Evolutionary conservation across 1,284 basidiomycete species (phyloP).

Genomic region (Rhodotorula sp.): DNA sequence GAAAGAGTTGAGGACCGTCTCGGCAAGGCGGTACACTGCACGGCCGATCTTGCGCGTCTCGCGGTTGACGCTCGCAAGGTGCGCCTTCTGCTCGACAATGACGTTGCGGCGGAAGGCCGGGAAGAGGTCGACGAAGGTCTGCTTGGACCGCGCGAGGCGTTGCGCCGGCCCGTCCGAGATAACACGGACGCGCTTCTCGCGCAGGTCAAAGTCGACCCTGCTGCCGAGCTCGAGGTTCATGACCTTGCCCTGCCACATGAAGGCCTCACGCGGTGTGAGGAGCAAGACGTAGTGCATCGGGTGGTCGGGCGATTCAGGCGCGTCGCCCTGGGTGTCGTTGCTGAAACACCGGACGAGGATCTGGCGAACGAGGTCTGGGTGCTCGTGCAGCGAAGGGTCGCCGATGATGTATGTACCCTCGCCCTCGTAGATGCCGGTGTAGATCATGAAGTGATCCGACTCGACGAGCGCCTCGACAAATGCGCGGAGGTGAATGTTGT

Average conservation of each 20-base stretch:
- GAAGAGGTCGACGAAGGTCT: constrained; percentile 71
- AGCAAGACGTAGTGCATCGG: constrained; percentile 72
- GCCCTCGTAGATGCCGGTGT: constrained; percentile 84
- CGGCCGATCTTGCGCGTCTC: constrained; percentile 88
- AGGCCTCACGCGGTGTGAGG: constrained; percentile 80
- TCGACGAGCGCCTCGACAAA: constrained; percentile 80
- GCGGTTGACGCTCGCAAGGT: constrained; percentile 83
- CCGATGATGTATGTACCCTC: constrained; percentile 94
- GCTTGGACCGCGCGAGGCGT: constrained; percentile 74
- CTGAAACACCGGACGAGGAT: constrained; percentile 83
- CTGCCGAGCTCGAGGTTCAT: constrained; percentile 66
- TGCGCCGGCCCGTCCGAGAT: constrained; percentile 83
- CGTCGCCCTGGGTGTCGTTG: constrained; percentile 50
- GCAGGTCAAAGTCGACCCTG: constrained; percentile 72
- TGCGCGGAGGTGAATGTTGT: constrained; percentile 72
- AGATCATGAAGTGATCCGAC: constrained; percentile 91
- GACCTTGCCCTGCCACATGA: constrained; percentile 87
- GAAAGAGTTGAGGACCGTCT: constrained; percentile 88
- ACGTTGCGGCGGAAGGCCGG: constrained; percentile 57
- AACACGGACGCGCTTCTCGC: constrained; percentile 78
- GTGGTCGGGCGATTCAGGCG: constrained; percentile 48
- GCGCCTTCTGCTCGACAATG: constrained; percentile 83
- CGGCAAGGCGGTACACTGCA: constrained; percentile 84
- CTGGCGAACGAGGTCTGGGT: constrained; percentile 76
- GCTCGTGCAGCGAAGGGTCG: constrained; percentile 75